These are phyloP conservation scores for Galium porrigens DNA, from an alignment of 305 asterid genomes.

Conservation along the genomic window DNA sequence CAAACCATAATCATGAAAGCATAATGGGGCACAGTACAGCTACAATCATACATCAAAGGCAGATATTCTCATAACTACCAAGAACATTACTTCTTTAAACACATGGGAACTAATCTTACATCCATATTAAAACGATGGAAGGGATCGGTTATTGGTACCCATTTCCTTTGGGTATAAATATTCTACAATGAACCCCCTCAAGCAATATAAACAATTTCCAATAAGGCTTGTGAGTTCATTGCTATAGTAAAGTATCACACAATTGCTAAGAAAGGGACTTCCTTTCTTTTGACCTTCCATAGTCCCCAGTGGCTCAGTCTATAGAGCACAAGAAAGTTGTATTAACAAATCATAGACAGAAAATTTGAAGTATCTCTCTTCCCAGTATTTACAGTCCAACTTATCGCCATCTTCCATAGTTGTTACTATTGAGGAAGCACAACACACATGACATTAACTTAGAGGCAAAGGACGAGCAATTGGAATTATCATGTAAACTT, in stretches of 20 bases:
- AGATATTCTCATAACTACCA: neutral
- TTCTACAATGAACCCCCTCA: too few relatives aligned
- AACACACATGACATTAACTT: neutral
- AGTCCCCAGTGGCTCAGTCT: neutral
- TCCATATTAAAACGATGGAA: neutral
- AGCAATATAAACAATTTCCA: too few relatives aligned
- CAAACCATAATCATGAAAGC: neutral
- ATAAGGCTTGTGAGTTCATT: neutral
- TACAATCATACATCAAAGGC: neutral
- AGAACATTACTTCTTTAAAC: neutral
- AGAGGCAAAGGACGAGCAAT: neutral
- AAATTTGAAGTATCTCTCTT: neutral
- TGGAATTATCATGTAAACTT: constrained; percentile 6
- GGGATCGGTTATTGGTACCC: too few relatives aligned
- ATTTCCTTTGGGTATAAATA: too few relatives aligned
- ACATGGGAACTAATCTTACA: neutral
- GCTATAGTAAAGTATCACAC: neutral
- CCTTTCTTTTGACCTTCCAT: neutral
- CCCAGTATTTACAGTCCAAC: neutral
- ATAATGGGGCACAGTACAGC: neutral
- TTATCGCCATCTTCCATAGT: neutral
- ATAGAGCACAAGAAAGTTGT: neutral
- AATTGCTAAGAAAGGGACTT: neutral
- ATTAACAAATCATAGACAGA: neutral
- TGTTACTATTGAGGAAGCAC: neutral